Evolutionary conservation across 108 stramenopile genomes (phyloP).

Genomic region (Cyclostephanos tholiformis): DNA sequence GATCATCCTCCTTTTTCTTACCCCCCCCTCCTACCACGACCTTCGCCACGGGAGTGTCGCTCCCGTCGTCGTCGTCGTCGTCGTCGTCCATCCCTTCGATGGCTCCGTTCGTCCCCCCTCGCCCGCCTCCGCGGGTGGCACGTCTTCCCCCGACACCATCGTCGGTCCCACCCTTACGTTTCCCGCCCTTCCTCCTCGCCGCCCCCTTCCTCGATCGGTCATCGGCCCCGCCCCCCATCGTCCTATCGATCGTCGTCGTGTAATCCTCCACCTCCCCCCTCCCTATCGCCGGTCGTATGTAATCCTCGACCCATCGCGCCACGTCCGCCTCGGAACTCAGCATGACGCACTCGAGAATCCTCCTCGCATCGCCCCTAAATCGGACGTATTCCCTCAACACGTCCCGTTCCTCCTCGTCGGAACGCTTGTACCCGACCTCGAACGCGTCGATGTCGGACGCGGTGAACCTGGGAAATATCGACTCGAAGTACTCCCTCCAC

Average conservation of each 20-base stretch:
- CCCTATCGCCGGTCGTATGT: constrained; percentile 75
- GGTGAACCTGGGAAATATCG: constrained; percentile 78
- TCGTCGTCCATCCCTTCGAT: constrained; percentile 15
- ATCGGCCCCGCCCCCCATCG: constrained; percentile 18
- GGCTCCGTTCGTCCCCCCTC: constrained; percentile 25
- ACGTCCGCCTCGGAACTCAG: constrained; percentile 64
- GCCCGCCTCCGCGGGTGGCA: constrained; percentile 29
- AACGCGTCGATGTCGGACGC: constrained; percentile 75
- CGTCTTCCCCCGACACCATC: too few relatives aligned
- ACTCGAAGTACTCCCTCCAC: constrained; percentile 70
- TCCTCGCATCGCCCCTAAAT: constrained; percentile 70
- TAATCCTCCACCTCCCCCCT: constrained; percentile 55
- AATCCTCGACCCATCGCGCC: constrained; percentile 78
- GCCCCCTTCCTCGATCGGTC: constrained; percentile 38
- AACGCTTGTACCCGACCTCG: constrained; percentile 83
- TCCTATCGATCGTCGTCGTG: constrained; percentile 53
- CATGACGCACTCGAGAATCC: constrained; percentile 84
- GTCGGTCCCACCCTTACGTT: constrained; percentile 8
- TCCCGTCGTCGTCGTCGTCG: constrained; percentile 24
- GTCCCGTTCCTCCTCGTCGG: constrained; percentile 81
- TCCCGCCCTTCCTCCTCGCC: constrained; percentile 34
- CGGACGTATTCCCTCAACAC: constrained; percentile 72
- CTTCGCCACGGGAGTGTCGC: constrained; percentile 33
- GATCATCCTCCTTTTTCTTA: constrained; percentile 33
- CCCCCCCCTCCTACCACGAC: constrained; percentile 38